These are phyloP conservation scores for Neopestalotiopsis clavispora DNA, from an alignment of 2,329 filamentous ascomycete species.

Conservation along the genomic window DNA sequence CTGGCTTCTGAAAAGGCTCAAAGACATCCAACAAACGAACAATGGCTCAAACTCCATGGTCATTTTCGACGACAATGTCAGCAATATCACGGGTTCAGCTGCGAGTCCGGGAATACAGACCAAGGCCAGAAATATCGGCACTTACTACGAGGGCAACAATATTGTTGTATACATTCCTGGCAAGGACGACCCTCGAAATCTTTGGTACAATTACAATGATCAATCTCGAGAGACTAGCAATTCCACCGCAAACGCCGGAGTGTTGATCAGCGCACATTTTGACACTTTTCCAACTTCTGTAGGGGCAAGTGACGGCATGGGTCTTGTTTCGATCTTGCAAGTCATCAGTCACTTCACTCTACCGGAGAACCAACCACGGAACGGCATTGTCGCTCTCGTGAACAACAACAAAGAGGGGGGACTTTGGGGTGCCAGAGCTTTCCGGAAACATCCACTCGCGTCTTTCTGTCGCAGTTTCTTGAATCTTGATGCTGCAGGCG, in stretches of 20 bases:
- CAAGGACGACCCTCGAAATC: conserved; percentile 68
- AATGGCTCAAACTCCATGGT: conserved; percentile 51
- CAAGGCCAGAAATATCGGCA: conserved; percentile 42
- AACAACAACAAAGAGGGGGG: conserved; percentile 96
- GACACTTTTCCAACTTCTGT: conserved; percentile 82
- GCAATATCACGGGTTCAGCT: conserved; percentile 67
- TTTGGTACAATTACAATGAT: conserved; percentile 67
- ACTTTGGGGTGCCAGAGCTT: conserved; percentile 81
- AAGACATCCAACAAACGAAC: conserved; percentile 71
- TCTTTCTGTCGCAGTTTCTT: conserved; percentile 82
- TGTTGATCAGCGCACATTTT: conserved; percentile 19
- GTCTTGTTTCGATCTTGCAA: conserved; percentile 83
- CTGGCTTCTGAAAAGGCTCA: conserved; percentile 76
- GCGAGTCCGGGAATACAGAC: background rate
- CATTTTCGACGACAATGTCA: conserved; percentile 76
- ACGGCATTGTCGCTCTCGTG: conserved; percentile 79
- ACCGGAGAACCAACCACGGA: conserved; percentile 71
- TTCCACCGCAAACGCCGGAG: conserved; percentile 1
- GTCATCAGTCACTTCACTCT: conserved; percentile 82
- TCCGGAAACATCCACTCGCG: conserved; percentile 79
- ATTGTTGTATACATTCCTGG: conserved; percentile 88
- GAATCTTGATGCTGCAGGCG: conserved; percentile 90
- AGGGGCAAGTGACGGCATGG: conserved; percentile 88
- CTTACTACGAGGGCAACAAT: conserved; percentile 90
- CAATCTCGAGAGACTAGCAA: background rate